Percentiles rank a stretch among this genome's conserved stretches.
Evolutionary conservation across 345 rosid species (phyloP).

Genomic region (Salix caprea): DNA sequence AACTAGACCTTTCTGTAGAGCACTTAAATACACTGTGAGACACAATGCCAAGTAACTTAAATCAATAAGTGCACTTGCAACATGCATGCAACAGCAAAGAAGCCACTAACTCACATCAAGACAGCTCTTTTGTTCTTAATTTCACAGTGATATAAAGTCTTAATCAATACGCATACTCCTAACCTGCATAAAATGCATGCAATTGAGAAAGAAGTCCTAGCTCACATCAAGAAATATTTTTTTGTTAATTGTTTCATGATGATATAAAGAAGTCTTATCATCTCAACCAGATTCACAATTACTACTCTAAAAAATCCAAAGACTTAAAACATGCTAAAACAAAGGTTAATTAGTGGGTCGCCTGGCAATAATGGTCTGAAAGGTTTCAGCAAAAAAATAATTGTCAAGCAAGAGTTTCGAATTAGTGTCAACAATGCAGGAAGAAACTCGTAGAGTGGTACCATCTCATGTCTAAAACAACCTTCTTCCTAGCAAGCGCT

Average conservation of each 20-base stretch:
- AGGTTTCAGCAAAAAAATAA: not conserved
- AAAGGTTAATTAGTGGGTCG: not conserved
- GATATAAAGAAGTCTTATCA: not conserved
- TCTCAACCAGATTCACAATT: conserved; percentile 2
- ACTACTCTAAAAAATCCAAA: conserved; percentile 1
- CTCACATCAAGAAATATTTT: not conserved
- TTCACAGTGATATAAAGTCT: not conserved
- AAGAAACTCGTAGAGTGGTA: not conserved
- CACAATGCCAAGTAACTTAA: not conserved
- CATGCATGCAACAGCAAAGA: not conserved
- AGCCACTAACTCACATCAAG: conserved; percentile 2
- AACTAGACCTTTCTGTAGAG: conserved; percentile 5
- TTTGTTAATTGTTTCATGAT: not conserved
- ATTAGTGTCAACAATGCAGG: not conserved
- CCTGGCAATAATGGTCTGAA: not conserved
- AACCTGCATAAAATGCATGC: not conserved
- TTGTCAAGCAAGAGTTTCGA: not conserved
- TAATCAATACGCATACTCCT: not conserved
- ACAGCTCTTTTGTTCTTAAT: not conserved
- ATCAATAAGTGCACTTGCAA: conserved; percentile 6
- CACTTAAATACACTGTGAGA: conserved; percentile 5
- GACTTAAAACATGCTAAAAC: not conserved
- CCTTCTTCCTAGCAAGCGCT: not conserved
- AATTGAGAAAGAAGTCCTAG: not conserved
- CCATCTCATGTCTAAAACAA: not conserved